Conservation (phyloP, 2,329 filamentous ascomycete species). For the Aspergillus puulaauensis region DNA sequence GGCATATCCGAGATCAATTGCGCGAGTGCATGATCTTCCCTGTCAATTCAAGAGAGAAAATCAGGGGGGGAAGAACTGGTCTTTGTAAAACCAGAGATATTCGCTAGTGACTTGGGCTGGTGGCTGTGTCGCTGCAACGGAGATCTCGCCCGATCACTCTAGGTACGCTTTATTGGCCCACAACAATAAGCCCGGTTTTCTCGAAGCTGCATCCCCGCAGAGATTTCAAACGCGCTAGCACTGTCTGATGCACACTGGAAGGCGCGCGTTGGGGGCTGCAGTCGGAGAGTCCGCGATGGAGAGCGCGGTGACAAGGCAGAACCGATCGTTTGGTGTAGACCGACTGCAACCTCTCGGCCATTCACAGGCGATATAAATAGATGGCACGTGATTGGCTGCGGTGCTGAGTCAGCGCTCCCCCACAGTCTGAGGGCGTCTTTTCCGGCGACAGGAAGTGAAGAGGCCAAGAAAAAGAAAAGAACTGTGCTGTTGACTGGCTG, state of each 20-base stretch:
- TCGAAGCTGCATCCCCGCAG: slow-evolving; percentile 4
- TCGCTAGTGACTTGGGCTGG: slow-evolving; percentile 17
- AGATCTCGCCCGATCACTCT: slow-evolving; percentile 13
- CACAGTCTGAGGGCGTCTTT: slow-evolving; percentile 1
- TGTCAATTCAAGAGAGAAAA: slow-evolving; percentile 10
- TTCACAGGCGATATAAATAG: slow-evolving; percentile 16
- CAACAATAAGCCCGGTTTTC: slow-evolving; percentile 1
- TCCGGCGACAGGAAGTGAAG: slow-evolving; percentile 8
- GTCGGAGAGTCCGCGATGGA: not conserved
- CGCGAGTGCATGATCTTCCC: slow-evolving; percentile 12
- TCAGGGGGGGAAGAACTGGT: not conserved
- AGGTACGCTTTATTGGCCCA: slow-evolving; percentile 6
- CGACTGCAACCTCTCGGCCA: not conserved
- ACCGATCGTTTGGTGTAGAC: not conserved
- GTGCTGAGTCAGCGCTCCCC: slow-evolving; percentile 17
- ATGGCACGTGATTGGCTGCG: slow-evolving; percentile 17
- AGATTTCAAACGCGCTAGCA: slow-evolving; percentile 7
- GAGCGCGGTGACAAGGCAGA: not conserved
- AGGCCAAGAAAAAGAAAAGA: slow-evolving; percentile 2
- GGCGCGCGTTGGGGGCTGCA: not conserved
- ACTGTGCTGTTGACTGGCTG: not conserved
- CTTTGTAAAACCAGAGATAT: slow-evolving; percentile 10
- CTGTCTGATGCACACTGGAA: not conserved
- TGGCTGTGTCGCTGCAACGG: slow-evolving; percentile 23
- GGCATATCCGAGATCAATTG: slow-evolving; percentile 20